Base-by-base conservation (phyloP, 306 rosid genomes). In the Nissolia schottii region DNA sequence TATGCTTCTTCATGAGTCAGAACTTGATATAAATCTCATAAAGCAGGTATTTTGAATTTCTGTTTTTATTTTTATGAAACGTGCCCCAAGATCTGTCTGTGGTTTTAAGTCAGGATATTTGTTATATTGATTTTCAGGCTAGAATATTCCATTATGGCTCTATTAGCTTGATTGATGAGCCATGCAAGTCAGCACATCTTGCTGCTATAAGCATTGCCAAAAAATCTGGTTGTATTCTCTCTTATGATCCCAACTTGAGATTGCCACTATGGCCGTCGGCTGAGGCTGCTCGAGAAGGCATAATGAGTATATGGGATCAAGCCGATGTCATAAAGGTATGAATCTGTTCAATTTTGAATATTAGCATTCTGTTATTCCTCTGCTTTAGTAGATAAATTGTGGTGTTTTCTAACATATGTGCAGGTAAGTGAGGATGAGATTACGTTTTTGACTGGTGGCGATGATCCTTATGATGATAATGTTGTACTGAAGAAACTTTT, bases 211-310 rank as follows among this genome's bases (percentile, higher is more conserved):
- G 70, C 40, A 74, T 81, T 54, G 97, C 98, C 70, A 90, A 80
- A 79, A 79, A 62, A n/a, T 79, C 90, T 51, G 96, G 96, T 53
- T 82, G 84, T 76, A 83, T 93, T 75, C 96, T 93, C 70, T 93
- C 97, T 56, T 93, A 90, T 60, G 98, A 93, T 54, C 98, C 98
- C 18, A 93, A 93, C 70, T 85, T 93, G 80, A 89, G 98, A 74
- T 37, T 93, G 90, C 81, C 93, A 1, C 70, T 93, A 41, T 90
- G 97, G 97, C 97, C 96, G 28, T 90, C 98, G 5, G 82, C 83
- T 11, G 92, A 90, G 38, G 87, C 80, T 46, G 98, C 97, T 70
- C 77, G 77, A 67, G 67, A 85, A 3, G 90, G 88, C 79, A 93
- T 93, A 32, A 84, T 90, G 97, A 84, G 87, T 63, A 81, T 93